These are phyloP conservation scores for Diutina scorzettiae DNA, from an alignment of 1,139 yeast genomes.

Conservation along the genomic window DNA sequence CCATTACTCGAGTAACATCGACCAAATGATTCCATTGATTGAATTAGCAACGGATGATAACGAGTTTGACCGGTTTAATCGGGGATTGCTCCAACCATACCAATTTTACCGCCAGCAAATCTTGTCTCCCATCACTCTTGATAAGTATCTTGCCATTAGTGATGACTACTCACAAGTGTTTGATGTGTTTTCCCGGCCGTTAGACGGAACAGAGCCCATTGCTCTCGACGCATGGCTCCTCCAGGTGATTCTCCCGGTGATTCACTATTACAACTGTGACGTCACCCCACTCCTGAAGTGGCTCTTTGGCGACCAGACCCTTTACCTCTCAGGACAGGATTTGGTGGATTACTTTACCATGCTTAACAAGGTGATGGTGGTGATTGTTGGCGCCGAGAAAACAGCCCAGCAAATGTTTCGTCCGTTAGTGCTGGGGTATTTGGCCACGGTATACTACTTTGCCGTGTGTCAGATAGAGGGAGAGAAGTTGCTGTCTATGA, in stretches of 20 bases:
- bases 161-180: not conserved
- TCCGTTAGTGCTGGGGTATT: not conserved
- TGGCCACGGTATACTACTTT: not conserved
- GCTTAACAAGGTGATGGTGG: not conserved
- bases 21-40: not conserved
- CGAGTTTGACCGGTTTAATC: not conserved
- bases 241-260: not conserved
- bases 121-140: not conserved
- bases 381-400: not conserved
- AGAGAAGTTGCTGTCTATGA: not conserved
- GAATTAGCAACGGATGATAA: not conserved
- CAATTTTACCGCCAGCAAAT: not conserved
- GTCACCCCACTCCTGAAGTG: not conserved
- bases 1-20: not conserved
- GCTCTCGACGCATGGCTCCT: not conserved
- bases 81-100: not conserved
- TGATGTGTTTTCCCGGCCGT: not conserved
- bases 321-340: not conserved
- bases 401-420: not conserved
- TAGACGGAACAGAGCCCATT: not conserved
- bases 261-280: not conserved
- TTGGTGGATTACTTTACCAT: not conserved
- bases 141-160: not conserved
- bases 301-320: conserved; percentile 3
- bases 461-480: not conserved